These are phyloP conservation scores for Aspergillus felis DNA, from an alignment of 2,329 filamentous ascomycete species.

Conservation along the genomic window DNA sequence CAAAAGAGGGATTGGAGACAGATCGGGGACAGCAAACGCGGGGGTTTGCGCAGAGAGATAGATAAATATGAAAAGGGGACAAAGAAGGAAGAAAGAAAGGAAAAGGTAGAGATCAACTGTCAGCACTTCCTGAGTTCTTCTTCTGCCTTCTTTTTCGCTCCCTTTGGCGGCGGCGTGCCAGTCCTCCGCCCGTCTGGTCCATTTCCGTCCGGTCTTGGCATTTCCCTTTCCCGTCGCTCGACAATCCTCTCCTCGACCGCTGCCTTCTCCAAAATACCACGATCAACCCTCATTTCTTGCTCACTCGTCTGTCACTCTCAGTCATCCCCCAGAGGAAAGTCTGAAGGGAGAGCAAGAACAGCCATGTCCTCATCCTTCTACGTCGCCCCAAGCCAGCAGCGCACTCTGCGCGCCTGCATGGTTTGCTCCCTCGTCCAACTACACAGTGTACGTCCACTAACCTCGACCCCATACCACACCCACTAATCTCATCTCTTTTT, in stretches of 20 bases:
- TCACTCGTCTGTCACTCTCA: background rate
- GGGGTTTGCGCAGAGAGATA: background rate
- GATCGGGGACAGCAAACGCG: background rate
- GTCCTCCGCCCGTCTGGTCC: conserved; percentile 1
- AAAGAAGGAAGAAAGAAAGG: background rate
- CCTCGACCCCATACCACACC: conserved; percentile 1
- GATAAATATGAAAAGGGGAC: conserved; percentile 1
- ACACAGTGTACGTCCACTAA: conserved; percentile 55
- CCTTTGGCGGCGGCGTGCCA: background rate
- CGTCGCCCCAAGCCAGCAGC: conserved; percentile 70
- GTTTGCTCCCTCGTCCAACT: conserved; percentile 94
- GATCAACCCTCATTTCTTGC: background rate
- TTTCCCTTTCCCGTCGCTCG: conserved; percentile 16
- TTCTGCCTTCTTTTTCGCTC: conserved; percentile 2
- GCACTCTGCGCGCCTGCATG: conserved; percentile 94
- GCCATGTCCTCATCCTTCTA: conserved; percentile 50
- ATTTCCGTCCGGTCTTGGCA: conserved; percentile 29
- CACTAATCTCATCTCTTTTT: conserved; percentile 1
- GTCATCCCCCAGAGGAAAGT: background rate
- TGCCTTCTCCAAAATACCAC: conserved; percentile 1
- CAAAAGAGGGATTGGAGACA: conserved; percentile 5
- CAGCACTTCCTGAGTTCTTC: conserved; percentile 14
- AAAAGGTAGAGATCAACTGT: background rate
- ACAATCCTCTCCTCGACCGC: conserved; percentile 24
- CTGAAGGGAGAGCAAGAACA: background rate